Conservation (phyloP, 228 moss, liverwort and hornwort species). For the Sphagnum fallax region DNA sequence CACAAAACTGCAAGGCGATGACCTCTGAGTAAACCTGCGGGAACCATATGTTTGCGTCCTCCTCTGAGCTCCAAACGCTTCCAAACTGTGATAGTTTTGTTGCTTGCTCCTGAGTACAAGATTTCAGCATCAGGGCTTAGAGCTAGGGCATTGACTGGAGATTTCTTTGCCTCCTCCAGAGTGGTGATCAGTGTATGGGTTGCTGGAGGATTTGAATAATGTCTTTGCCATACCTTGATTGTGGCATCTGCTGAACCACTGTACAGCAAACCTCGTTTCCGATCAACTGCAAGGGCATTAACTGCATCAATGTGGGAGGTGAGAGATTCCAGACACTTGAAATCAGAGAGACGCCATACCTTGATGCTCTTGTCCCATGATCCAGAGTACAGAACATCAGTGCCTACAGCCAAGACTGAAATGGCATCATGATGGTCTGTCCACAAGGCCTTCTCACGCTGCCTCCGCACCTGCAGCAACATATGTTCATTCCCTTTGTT, state of each 20-base stretch:
- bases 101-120: slow-evolving; percentile 72
- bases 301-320: slow-evolving; percentile 77
- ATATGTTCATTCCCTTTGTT: too few species aligned
- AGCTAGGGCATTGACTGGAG: slow-evolving; percentile 69
- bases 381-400: slow-evolving; percentile 66
- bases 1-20: slow-evolving; percentile 63
- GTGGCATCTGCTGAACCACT: slow-evolving; percentile 63
- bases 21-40: slow-evolving; percentile 42
- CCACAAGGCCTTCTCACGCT: slow-evolving; percentile 60
- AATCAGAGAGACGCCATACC: slow-evolving; percentile 73
- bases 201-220: slow-evolving; percentile 4
- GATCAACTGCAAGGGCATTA: slow-evolving; percentile 60
- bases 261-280: slow-evolving; percentile 43
- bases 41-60: slow-evolving; percentile 28
- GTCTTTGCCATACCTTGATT: slow-evolving; percentile 47
- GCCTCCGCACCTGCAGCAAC: slow-evolving; percentile 44
- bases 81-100: slow-evolving; percentile 65
- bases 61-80: slow-evolving; percentile 16
- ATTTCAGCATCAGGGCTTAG: slow-evolving; percentile 43
- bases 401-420: slow-evolving; percentile 46
- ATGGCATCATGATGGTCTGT: slow-evolving; percentile 84
- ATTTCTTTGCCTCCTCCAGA: slow-evolving; percentile 31
- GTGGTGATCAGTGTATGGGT: slow-evolving; percentile 41
- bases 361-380: slow-evolving; percentile 92
- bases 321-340: slow-evolving; percentile 73